Conservation (phyloP, 2,329 filamentous ascomycete species). For the Grosmannia huntii region DNA sequence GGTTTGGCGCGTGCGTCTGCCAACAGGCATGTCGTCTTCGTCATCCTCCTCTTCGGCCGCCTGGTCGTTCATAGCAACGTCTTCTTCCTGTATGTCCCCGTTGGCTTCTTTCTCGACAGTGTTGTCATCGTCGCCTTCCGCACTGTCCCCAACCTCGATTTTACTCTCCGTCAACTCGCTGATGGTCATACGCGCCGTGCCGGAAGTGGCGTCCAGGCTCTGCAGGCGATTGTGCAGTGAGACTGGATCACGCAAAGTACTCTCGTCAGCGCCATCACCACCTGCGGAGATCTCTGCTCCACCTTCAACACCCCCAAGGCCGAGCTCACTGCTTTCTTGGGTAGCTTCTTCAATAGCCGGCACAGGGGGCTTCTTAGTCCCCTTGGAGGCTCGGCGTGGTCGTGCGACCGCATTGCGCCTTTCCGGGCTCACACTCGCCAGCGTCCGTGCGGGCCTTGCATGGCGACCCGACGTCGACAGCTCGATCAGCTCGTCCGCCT, state of each 20-base stretch:
- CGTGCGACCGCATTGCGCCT: slow-evolving; percentile 21
- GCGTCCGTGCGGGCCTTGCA: slow-evolving; percentile 31
- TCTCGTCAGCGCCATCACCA: slow-evolving; percentile 7
- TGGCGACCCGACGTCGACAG: slow-evolving; percentile 50
- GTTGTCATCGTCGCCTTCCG: background rate
- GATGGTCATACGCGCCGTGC: background rate
- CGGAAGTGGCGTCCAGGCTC: background rate
- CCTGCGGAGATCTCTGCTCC: slow-evolving; percentile 23
- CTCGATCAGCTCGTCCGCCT: slow-evolving; percentile 43
- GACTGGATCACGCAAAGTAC: background rate
- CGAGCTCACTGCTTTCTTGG: slow-evolving; percentile 31
- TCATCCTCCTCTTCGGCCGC: slow-evolving; percentile 25
- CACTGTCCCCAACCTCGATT: background rate
- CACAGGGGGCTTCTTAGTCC: slow-evolving; percentile 33
- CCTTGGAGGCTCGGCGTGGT: slow-evolving; percentile 37
- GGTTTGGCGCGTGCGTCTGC: slow-evolving; percentile 21
- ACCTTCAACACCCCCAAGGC: slow-evolving; percentile 14
- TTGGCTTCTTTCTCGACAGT: background rate
- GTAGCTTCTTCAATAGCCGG: slow-evolving; percentile 34
- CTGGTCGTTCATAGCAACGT: slow-evolving; percentile 10
- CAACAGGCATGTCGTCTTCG: slow-evolving; percentile 22
- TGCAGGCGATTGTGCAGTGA: background rate
- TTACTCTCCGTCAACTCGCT: background rate
- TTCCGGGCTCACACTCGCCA: slow-evolving; percentile 46
- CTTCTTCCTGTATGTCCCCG: slow-evolving; percentile 3